Percentiles rank a stretch among this genome's conserved stretches.
phyloP scores from a whole-genome alignment of 495 filamentous ascomycete genomes.

The Echria macrotheca region DNA sequence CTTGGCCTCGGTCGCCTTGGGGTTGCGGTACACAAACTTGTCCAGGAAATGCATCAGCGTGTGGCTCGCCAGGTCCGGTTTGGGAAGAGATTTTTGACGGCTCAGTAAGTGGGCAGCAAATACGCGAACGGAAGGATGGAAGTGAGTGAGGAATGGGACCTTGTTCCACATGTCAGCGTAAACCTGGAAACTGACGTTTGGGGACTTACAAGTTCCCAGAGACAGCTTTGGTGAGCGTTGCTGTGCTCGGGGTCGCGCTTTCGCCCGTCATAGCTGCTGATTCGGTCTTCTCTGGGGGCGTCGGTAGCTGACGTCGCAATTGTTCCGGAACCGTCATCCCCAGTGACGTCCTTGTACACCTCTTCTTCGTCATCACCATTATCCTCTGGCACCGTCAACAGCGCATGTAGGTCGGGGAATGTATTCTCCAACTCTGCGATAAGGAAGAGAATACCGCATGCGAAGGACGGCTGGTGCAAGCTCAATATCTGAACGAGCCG shows the following conservation, averaged over 20 bases:
- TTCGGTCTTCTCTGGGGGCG: neutral
- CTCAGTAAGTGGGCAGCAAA: conserved; percentile 67
- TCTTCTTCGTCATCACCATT: conserved; percentile 42
- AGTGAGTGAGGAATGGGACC: conserved; percentile 73
- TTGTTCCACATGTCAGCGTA: conserved; percentile 19
- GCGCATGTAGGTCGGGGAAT: conserved; percentile 66
- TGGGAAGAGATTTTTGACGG: conserved; percentile 63
- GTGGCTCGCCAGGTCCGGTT: conserved; percentile 82
- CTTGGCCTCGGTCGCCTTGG: conserved; percentile 58
- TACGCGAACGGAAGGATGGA: conserved; percentile 91
- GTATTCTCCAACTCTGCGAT: conserved; percentile 71
- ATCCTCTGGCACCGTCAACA: conserved; percentile 67
- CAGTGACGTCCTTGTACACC: conserved; percentile 57
- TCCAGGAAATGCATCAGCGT: conserved; percentile 93
- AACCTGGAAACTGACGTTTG: neutral
- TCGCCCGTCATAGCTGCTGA: conserved; percentile 65
- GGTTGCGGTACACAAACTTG: conserved; percentile 90
- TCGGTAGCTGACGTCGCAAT: conserved; percentile 14
- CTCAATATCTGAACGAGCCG: conserved; percentile 79
- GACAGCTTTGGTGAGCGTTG: conserved; percentile 81
- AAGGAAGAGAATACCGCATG: conserved; percentile 82
- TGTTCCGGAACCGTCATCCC: conserved; percentile 53
- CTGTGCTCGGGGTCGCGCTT: conserved; percentile 89
- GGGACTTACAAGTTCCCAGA: conserved; percentile 77
- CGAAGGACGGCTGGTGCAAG: conserved; percentile 87